Evolutionary conservation across 257 asterid species (phyloP), one percentile per base, ranked within the genome.

Genomic region (Fraxinus pennsylvanica): DNA sequence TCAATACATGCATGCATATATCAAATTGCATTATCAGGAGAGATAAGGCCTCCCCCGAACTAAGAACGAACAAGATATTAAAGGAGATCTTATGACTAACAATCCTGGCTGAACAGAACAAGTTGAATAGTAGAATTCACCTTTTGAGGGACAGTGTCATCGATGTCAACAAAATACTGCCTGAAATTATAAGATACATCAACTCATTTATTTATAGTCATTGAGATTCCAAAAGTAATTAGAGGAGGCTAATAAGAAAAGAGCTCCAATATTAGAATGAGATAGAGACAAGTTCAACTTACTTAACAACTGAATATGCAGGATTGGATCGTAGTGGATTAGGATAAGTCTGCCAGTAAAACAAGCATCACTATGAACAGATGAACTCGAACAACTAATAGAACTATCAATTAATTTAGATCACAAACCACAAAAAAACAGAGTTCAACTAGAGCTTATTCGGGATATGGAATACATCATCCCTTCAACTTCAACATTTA

Each of bases 261-360:
- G 52, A 1, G 71, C 68, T 39, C 25, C 47, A 25, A 30, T 13
- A 39, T 43, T 10, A 38, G 57, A 75, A 30, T 57, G 33, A 73
- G 27, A 66, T 35, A 17, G 67, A 81, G 39, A 29, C 3, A 69
- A 80, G 54, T 52, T 61, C 35, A 32, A 83, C 91, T 81, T 69
- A 87, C 91, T 85, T 87, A 69, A 87, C 91, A 39, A 87, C 91
- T 74, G 91, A 87, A 81, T 87, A 87, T 39, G 91, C 87, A 75
- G 89, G 91, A 81, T 87, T 87, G 61, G 72, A 83, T 65, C 82
- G 84, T 71, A 87, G 72, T 10, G 86, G 89, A 76, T 87, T 87
- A 63, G 86, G 88, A 77, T 80, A 76, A 45, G 85, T 83, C 91
- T 87, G 88, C 77, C 25, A 78, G 35, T 38, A 72, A 79, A 75